A percentile compares a stretch with the other conserved stretches of the same genome.
Evolutionary conservation across 148 eudicot genomes (phyloP).

Genomic region (Rhododendron simsii): DNA sequence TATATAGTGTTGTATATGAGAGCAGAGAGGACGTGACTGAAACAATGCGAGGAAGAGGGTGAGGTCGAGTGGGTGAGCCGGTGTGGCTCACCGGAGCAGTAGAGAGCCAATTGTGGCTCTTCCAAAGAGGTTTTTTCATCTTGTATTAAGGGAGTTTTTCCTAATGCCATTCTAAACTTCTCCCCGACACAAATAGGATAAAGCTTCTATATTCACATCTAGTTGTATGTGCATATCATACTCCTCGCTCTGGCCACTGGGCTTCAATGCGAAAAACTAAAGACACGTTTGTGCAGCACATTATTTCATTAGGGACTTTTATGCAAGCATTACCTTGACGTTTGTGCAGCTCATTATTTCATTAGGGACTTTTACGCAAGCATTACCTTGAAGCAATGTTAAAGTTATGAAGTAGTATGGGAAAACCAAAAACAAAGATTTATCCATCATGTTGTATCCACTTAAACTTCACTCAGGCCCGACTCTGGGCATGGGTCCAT

Average conservation of each 20-base stretch:
- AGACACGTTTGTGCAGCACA: not conserved
- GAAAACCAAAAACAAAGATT: not conserved
- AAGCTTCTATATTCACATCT: conserved; percentile 69
- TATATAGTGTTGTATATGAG: too few species aligned
- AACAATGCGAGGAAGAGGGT: too few species aligned
- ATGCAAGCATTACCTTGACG: not conserved
- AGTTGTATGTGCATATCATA: conserved; percentile 64
- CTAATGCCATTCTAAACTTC: conserved; percentile 18
- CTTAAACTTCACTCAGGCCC: not conserved
- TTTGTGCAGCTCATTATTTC: not conserved
- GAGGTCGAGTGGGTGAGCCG: too few species aligned
- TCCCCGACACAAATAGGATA: conserved; percentile 69
- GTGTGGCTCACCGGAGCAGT: too few species aligned
- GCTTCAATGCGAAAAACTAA: conserved; percentile 78
- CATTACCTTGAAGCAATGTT: not conserved
- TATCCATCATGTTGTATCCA: not conserved
- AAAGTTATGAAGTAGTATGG: not conserved
- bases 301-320: not conserved
- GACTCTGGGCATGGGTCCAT: too few species aligned
- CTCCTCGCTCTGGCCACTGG: conserved; percentile 46
- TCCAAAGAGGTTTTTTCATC: too few species aligned
- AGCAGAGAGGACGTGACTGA: too few species aligned
- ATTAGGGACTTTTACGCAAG: not conserved
- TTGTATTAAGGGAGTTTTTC: too few species aligned
- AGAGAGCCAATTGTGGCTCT: too few species aligned